Base-by-base conservation (phyloP, 1,284 basidiomycete species). In the Porphyrellus sp. region DNA sequence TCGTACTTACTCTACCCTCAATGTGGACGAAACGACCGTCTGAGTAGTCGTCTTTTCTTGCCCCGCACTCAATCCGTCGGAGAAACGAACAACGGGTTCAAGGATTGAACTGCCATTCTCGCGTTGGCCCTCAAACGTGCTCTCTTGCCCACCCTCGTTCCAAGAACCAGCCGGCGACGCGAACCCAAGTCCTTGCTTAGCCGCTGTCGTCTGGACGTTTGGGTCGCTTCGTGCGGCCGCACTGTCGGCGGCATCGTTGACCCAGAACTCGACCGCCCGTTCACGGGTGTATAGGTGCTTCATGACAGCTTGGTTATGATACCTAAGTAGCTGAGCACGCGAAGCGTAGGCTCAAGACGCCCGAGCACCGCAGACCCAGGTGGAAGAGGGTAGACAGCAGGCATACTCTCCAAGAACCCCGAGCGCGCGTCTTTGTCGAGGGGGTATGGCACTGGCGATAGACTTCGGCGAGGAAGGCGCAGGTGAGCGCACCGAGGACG, bases 321-420 rank as follows among this genome's bases (percentile, higher is more conserved):
- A 79, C 57, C 79, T 80, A 48, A 83, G 67, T 34, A 84, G 72
- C 52, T 80, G 77, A 11, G 82, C 63, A 2, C 75, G 75, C 37
- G 71, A 44, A 72, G 68, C 5, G 77, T 68, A 7, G 73, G 69
- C 45, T 76, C 72, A 44, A 80, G 69, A 38, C 68, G 61, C 21
- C 70, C 59, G n/a, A n/a, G n/a, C n/a, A n/a, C 12, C 23, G 58
- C 18, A 51, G 63, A 42, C 56, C 55, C 53, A 8, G 63, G 55
- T 20, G 51, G 59, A 16, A 55, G 53, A 5, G 56, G 53, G 4
- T 60, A 63, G 30, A 64, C 62, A 21, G 60, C 55, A 2, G 74
- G 79, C 9, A 80, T 61, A 83, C 69, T 24, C 62, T 72, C 86
- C 83, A 84, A 85, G 60, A 76, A 73, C 12, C 75, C 73, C 27